Base-by-base conservation (phyloP, 148 eudicot genomes). In the Diospyros lotus region DNA sequence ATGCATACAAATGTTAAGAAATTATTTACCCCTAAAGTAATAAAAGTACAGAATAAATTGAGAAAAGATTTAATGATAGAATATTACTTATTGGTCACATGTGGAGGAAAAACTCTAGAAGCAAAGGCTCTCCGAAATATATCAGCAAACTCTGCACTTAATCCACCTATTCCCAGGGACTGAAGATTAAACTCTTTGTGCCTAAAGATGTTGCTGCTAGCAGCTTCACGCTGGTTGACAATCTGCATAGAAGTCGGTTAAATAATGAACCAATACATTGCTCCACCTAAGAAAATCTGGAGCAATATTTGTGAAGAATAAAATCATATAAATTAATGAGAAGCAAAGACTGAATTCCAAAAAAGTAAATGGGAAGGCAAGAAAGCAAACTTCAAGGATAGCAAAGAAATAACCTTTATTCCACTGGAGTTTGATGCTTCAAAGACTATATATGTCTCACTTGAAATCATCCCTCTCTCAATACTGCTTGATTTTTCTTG, bases 41-140 rank as follows among this genome's bases (percentile, higher is more conserved):
- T 69, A 10, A 55, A 11, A 40, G 71, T 17, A 11, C 64, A 71
- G 18, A 45, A 40, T 68, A 12, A 52, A 75, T 71, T 54, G 58
- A 79, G 51, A 38, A 66, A 69, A 77, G 28, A 28, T 28, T 28
- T 28, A 28, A 28, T 28, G 28, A 28, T 28, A 28, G 28, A 28
- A 28, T 56, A 78, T 77, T 92, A 92, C 97, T 95, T 95, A 79
- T 84, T 83, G 55, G 99, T 89, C 75, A 95, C 99, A 77, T 95
- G 97, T 43, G 99, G 81, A 76, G 99, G 99, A 42, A 95, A 95
- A 82, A 93, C 99, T 76, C 98, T 93, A 58, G 98, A 96, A 53
- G 99, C 97, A 84, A 96, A 96, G 75, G 99, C 99, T 87, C 99
- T 91, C 81, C 98, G 87, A 81, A 93, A 96, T 76, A 96, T 95